Percentiles rank a stretch among this genome's conserved stretches.
These are phyloP conservation scores for Entomortierella parvispora DNA, from an alignment of 192 early-diverging fungal species.

Conservation along the genomic window DNA sequence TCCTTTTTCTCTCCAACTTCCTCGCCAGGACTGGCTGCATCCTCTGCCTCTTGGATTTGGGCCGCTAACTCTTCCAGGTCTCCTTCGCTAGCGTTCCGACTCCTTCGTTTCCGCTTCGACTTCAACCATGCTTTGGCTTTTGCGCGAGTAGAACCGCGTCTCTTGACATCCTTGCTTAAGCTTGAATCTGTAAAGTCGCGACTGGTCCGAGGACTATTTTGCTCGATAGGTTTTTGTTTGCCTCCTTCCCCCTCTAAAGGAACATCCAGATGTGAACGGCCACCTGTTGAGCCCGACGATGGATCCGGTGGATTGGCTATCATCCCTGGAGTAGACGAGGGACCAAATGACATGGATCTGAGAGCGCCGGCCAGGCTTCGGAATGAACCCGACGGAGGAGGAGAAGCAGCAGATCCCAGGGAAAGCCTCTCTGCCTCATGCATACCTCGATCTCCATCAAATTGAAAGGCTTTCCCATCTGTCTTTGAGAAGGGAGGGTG, in stretches of 20 bases:
- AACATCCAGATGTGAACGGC: not conserved
- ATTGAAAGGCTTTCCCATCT: slow-evolving; percentile 4
- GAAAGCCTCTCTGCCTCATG: too few species aligned
- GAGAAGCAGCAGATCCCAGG: slow-evolving; percentile 2
- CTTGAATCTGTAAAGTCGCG: slow-evolving; percentile 27
- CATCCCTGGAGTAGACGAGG: slow-evolving; percentile 3
- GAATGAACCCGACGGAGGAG: slow-evolving; percentile 25
- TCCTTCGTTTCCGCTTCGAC: slow-evolving; percentile 26
- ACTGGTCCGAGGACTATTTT: slow-evolving; percentile 26
- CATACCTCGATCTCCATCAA: slow-evolving; percentile 1
- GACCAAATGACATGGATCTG: slow-evolving; percentile 44
- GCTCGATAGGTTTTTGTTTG: not conserved
- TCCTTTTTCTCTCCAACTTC: not conserved
- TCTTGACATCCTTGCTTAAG: slow-evolving; percentile 24
- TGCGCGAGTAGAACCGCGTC: slow-evolving; percentile 24
- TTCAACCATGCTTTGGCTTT: slow-evolving; percentile 52
- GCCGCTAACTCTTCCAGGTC: not conserved
- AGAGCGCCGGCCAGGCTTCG: slow-evolving; percentile 33
- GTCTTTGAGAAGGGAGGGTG: slow-evolving; percentile 1
- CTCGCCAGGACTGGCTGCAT: slow-evolving; percentile 3
- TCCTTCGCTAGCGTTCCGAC: slow-evolving; percentile 1
- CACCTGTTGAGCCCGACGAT: not conserved
- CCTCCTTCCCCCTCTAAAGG: not conserved
- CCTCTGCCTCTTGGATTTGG: not conserved
- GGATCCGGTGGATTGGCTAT: not conserved